Evolutionary conservation across 495 filamentous ascomycete species (phyloP), one percentile per base, ranked within the genome.

Genomic region (Oidiodendron maius): DNA sequence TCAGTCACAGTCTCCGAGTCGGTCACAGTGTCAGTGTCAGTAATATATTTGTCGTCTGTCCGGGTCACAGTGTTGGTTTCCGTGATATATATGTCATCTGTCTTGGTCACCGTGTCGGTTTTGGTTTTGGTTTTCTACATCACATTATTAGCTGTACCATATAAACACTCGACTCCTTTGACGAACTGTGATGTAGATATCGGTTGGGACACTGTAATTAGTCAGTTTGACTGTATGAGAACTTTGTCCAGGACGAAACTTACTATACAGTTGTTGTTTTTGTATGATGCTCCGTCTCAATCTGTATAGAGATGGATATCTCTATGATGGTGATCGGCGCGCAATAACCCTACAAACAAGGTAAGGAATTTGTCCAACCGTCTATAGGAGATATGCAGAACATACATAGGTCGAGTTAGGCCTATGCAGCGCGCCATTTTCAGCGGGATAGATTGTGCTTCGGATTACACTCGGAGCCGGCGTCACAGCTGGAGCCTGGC

Each of bases 1-100:
- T 59, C 45, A 6, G 35, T 38, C 28, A 8, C 28, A n/a, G 62
- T 60, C 24, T 61, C 44, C 13, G 59, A 51, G 12, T 53, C 57
- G 16, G 60, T 61, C 23, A 51, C 59, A 30, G 54, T 48, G 34
- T 58, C 21, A 3, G 50, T 52, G 3, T 34, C 30, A 10, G 50
- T 47, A 41, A 56, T 51, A 15, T 44, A 32, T 16, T 48, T 32
- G 28, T 32, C 8, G 28, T 32, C 28, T n/a, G 28, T 32, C 28
- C n/a, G 8, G n/a, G 28, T 32, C 28, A n/a, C n/a, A n/a, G 28
- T 8, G n/a, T 8, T 32, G 28, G 8, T 8, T 8, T 32, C 28
- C 28, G 28, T 32, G n/a, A n/a, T n/a, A n/a, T n/a, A n/a, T n/a
- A n/a, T n/a, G n/a, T n/a, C n/a, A n/a, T 46, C 43, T 8, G 43